Evolutionary conservation across 305 asterid genomes (phyloP).

Genomic region (Withania somnifera): DNA sequence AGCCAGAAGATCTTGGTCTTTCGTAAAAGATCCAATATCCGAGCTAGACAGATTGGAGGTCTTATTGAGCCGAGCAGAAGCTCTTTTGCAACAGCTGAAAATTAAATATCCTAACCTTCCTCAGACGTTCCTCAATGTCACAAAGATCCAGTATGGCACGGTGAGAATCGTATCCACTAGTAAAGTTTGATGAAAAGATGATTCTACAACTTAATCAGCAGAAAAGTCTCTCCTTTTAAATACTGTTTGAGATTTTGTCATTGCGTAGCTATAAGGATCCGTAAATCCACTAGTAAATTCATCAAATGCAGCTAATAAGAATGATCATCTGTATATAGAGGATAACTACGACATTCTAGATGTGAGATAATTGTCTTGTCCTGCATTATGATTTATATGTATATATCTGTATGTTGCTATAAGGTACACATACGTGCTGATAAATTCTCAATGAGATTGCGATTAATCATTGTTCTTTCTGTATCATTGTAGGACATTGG

Average conservation of each 20-base stretch:
- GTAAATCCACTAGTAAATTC: not conserved
- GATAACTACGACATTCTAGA: not conserved
- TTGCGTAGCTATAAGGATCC: not conserved
- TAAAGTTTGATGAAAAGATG: not conserved
- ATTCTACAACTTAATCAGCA: not conserved
- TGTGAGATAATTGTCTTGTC: not conserved
- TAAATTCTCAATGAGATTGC: not conserved
- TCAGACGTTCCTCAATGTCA: constrained; percentile 65
- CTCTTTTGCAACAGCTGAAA: constrained; percentile 50
- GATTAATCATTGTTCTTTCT: not conserved
- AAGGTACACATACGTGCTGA: not conserved
- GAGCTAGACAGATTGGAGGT: constrained; percentile 52
- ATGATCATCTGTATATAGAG: no score
- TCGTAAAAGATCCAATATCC: constrained; percentile 47
- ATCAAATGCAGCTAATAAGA: not conserved
- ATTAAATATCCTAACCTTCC: constrained; percentile 65
- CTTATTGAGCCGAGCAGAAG: constrained; percentile 37
- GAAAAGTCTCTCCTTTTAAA: not conserved
- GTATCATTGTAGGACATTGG: constrained; percentile 59
- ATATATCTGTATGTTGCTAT: not conserved
- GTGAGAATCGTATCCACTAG: constrained; percentile 22
- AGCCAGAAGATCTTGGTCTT: constrained; percentile 71
- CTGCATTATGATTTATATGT: not conserved
- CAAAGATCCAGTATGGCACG: constrained; percentile 75
- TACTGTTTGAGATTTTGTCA: not conserved